A percentile compares a stretch with the other conserved stretches of the same genome.
Evolutionary conservation across 1,284 basidiomycete species (phyloP).

Genomic region (Fomitopsis palustris): DNA sequence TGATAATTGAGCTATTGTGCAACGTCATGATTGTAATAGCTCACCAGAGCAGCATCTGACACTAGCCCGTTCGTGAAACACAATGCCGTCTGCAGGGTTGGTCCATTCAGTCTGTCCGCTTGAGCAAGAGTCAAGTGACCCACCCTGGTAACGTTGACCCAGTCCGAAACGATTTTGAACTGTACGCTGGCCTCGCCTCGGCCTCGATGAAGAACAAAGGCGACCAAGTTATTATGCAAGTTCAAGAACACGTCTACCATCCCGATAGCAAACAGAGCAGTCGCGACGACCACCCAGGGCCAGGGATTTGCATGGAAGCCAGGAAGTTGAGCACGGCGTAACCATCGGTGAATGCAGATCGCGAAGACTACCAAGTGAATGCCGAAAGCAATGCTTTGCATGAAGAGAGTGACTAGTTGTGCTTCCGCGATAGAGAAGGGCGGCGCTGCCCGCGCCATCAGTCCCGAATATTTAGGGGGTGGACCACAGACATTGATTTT

Average conservation of each 20-base stretch:
- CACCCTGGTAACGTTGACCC: slow-evolving; percentile 20
- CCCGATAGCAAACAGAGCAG: slow-evolving; percentile 8
- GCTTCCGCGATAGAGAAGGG: neutral
- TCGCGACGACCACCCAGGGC: slow-evolving; percentile 10
- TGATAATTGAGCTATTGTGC: neutral
- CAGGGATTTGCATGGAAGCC: slow-evolving; percentile 1
- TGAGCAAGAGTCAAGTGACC: neutral
- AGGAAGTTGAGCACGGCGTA: neutral
- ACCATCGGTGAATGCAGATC: neutral
- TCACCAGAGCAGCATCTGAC: slow-evolving; percentile 3
- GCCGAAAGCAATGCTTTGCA: neutral
- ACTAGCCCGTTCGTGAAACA: neutral
- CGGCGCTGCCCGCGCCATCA: neutral
- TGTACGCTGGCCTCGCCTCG: slow-evolving; percentile 15
- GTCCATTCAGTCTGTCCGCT: neutral
- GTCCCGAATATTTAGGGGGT: neutral
- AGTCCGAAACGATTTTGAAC: slow-evolving; percentile 18
- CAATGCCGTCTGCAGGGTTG: neutral
- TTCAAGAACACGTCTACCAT: slow-evolving; percentile 19
- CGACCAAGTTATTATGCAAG: slow-evolving; percentile 18
- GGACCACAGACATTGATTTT: neutral
- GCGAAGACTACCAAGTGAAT: neutral
- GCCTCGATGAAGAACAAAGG: slow-evolving; percentile 20
- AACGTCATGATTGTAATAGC: neutral
- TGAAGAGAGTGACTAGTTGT: slow-evolving; percentile 1